Evolutionary conservation across 345 rosid species (phyloP).

Genomic region (Adansonia digitata): DNA sequence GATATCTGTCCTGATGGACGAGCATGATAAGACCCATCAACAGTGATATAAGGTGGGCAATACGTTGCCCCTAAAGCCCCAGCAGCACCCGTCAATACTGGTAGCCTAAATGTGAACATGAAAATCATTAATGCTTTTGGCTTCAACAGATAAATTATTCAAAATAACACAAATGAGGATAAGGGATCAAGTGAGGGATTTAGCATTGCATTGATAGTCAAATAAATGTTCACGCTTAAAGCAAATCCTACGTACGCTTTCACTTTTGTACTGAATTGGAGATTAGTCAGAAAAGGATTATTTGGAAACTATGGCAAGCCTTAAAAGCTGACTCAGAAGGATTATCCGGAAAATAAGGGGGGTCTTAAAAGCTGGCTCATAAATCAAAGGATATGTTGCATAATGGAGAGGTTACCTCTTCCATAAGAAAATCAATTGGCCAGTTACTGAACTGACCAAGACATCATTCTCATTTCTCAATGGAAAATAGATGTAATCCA

Average conservation of each 20-base stretch:
- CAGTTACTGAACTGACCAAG: background rate
- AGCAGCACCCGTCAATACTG: conserved; percentile 74
- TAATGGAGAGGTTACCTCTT: background rate
- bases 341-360: no score
- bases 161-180: background rate
- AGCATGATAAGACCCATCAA: conserved; percentile 71
- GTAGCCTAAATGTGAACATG: conserved; percentile 54
- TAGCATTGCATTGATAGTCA: background rate
- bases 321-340: background rate
- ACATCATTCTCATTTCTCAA: background rate
- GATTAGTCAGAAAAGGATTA: background rate
- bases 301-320: background rate
- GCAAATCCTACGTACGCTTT: background rate
- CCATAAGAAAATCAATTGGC: background rate
- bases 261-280: background rate
- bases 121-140: background rate
- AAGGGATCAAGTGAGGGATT: background rate
- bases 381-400: background rate
- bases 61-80: conserved; percentile 78
- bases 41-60: conserved; percentile 68
- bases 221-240: background rate
- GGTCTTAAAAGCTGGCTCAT: background rate
- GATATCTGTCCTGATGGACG: conserved; percentile 55
- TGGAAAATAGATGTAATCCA: background rate
- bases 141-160: background rate